Conservation (phyloP, 805 yeast genomes). For the Grigorovia yakushimaensis region DNA sequence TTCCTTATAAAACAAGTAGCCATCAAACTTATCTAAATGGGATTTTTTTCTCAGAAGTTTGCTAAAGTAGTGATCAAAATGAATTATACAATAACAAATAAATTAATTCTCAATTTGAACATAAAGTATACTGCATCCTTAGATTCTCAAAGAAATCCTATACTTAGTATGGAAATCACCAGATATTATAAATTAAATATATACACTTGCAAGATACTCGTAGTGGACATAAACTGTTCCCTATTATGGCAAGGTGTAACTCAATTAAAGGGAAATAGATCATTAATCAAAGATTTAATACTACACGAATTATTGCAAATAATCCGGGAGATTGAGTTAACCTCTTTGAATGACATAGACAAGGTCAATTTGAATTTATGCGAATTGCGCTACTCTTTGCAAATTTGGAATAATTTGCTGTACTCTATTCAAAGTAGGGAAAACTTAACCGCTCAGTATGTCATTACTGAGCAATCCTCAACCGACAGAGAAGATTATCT, state of each 20-base stretch:
- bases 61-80: no score
- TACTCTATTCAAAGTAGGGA: neutral
- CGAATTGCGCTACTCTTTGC: conserved; percentile 2
- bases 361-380: conserved; percentile 5
- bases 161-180: conserved; percentile 5
- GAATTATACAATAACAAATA: no score
- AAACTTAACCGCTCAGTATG: neutral
- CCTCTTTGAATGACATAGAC: neutral
- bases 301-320: neutral
- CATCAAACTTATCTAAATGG: no score
- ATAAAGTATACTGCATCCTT: no score
- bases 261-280: neutral
- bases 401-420: conserved; percentile 7
- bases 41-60: no score
- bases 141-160: no score
- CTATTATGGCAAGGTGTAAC: neutral
- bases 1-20: no score
- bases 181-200: neutral
- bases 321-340: neutral
- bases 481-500: conserved; percentile 7
- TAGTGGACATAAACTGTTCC: conserved; percentile 5
- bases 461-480: conserved; percentile 5
- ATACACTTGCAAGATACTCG: neutral
- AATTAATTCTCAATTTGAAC: no score
- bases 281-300: neutral